Evolutionary conservation across 1,284 basidiomycete genomes (phyloP).

Genomic region (Gomphus bonarii): DNA sequence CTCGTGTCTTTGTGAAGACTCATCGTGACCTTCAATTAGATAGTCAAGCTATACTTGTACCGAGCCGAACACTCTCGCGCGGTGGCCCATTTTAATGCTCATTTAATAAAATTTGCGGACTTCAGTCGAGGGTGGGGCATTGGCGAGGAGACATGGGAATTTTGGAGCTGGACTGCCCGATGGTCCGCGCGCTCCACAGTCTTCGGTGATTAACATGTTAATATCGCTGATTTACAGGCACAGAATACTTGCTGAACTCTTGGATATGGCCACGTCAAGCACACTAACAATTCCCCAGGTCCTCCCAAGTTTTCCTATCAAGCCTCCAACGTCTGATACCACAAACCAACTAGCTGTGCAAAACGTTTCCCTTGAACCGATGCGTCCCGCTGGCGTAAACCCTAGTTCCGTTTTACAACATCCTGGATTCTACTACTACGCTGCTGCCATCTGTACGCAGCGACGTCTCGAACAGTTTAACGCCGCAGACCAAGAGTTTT

Average conservation of each 20-base stretch:
- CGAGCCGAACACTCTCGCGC: constrained; percentile 73
- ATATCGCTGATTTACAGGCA: constrained; percentile 33
- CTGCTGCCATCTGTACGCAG: constrained; percentile 77
- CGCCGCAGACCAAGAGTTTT: constrained; percentile 39
- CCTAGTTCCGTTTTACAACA: constrained; percentile 72
- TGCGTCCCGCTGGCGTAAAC: constrained; percentile 38
- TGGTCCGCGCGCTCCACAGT: constrained; percentile 46
- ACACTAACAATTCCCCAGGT: constrained; percentile 59
- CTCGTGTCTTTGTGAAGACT: not conserved
- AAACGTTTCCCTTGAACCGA: constrained; percentile 22
- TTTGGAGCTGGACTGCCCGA: constrained; percentile 92
- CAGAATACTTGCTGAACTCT: constrained; percentile 77
- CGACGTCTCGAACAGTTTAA: constrained; percentile 60
- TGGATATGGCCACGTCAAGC: constrained; percentile 68
- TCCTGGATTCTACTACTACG: constrained; percentile 85
- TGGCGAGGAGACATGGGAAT: constrained; percentile 94
- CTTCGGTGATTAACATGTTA: not conserved
- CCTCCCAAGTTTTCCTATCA: constrained; percentile 25
- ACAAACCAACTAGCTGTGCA: constrained; percentile 21
- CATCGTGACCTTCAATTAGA: constrained; percentile 31
- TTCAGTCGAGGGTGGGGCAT: constrained; percentile 93
- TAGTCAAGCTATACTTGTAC: constrained; percentile 84
- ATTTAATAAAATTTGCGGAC: constrained; percentile 79
- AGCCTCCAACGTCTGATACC: constrained; percentile 19
- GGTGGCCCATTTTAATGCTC: constrained; percentile 71